Evolutionary conservation across 345 rosid genomes (phyloP), one percentile per base, ranked within the genome.

Genomic region (Geranium rotundifolium): DNA sequence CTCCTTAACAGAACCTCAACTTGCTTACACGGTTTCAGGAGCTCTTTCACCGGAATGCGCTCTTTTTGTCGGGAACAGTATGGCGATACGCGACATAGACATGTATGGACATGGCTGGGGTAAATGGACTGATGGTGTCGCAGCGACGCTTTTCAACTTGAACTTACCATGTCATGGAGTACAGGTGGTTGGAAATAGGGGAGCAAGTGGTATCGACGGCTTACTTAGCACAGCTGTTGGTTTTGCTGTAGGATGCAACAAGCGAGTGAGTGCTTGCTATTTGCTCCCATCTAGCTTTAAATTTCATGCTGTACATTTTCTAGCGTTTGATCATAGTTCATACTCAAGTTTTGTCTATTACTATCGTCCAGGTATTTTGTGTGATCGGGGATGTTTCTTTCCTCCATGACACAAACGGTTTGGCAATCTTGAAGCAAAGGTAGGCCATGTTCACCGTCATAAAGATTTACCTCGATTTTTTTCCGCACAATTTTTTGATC

Each of bases 131-230:
- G 69, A 69, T 18, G 67, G 65, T 61, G 61, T 63, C 60, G 62
- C 74, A 54, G 81, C 81, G 52, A 20, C 60, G 64, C 49, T 85
- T 78, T 73, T 78, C 52, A 72, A 58, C 63, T 76, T 81, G 60
- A 76, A 82, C 29, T 71, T 79, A 62, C 78, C 80, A 27, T 82
- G 71, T 73, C 87, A 78, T 60, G 71, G 85, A 76, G 77, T 89
- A 73, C 81, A 64, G 29, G 95, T 89, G 66, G 85, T 84, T 69
- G 98, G 89, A 75, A 92, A 92, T 75, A 82, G 96, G 78, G 98
- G 98, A 77, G 98, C 96, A 65, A 92, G 98, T 76, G 98, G 98
- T 63, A 92, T 92, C 75, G 98, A 89, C 66, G 98, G 98, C 66
- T 83, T 92, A 85, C 86, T 92, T 60, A 89, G 98, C 76, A 80